Evolutionary conservation across 1,284 basidiomycete genomes (phyloP).

Genomic region (Kwoniella shivajii): DNA sequence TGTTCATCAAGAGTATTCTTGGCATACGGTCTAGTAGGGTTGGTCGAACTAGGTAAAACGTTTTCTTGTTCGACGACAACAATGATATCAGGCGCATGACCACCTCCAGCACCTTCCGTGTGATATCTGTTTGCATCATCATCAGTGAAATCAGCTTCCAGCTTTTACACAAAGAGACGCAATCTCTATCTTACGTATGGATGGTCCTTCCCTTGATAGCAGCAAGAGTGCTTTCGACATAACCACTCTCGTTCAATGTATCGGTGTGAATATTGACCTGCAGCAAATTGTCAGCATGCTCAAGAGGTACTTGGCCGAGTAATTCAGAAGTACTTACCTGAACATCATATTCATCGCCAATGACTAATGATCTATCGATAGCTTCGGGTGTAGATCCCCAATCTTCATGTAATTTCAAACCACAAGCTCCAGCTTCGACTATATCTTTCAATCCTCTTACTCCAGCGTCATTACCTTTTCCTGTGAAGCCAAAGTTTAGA

Average conservation of each 20-base stretch:
- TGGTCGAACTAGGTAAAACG: conserved; percentile 96
- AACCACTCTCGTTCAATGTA: conserved; percentile 89
- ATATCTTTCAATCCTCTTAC: conserved; percentile 72
- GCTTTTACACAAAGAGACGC: not conserved
- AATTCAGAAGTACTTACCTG: conserved; percentile 74
- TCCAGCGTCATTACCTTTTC: conserved; percentile 91
- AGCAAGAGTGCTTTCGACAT: conserved; percentile 71
- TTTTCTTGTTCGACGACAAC: conserved; percentile 87
- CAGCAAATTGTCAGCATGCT: not conserved
- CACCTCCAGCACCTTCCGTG: conserved; percentile 91
- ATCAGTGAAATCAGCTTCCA: not conserved
- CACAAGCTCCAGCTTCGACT: conserved; percentile 82
- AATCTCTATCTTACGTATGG: conserved; percentile 68
- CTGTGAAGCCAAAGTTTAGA: conserved; percentile 91
- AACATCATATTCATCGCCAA: conserved; percentile 92
- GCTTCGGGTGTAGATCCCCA: conserved; percentile 92
- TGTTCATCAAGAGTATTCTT: conserved; percentile 96
- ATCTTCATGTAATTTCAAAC: conserved; percentile 96
- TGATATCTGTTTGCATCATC: conserved; percentile 63
- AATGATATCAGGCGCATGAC: conserved; percentile 98
- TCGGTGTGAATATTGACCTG: conserved; percentile 96
- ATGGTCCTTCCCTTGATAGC: conserved; percentile 92
- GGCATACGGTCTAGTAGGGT: conserved; percentile 91
- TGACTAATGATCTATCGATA: conserved; percentile 75
- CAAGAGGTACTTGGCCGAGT: not conserved